These are phyloP conservation scores for Xerocomellus intermedius DNA, from an alignment of 768 basidiomycete genomes.

Conservation along the genomic window DNA sequence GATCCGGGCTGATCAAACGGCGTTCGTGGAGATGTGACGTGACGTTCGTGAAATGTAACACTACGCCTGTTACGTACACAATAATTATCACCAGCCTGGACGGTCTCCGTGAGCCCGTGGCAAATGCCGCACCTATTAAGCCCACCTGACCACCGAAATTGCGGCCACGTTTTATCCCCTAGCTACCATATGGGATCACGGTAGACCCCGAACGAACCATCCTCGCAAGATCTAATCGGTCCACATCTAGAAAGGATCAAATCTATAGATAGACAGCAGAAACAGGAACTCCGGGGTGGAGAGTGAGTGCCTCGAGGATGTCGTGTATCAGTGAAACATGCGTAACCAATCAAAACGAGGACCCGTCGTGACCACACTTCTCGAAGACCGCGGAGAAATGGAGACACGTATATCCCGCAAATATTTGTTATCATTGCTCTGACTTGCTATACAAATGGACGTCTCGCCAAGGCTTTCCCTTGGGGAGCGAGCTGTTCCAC, in stretches of 20 bases:
- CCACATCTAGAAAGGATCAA: constrained; percentile 1
- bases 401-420: constrained; percentile 7
- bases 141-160: constrained; percentile 15
- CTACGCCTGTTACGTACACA: constrained; percentile 21
- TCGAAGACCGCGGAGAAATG: constrained; percentile 24
- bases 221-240: constrained; percentile 19
- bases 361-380: constrained; percentile 3
- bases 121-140: constrained; percentile 8
- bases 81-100: constrained; percentile 18
- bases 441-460: constrained; percentile 24
- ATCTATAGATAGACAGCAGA: constrained; percentile 31
- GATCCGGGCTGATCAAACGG: constrained; percentile 27
- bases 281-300: constrained; percentile 27
- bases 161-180: constrained; percentile 12
- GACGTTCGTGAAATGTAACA: constrained; percentile 18
- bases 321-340: constrained; percentile 23
- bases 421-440: constrained; percentile 9
- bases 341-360: constrained; percentile 15
- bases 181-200: constrained; percentile 12
- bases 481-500: constrained; percentile 30
- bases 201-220: constrained; percentile 16
- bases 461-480: constrained; percentile 36
- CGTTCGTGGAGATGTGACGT: constrained; percentile 22
- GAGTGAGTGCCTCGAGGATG: constrained; percentile 19
- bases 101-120: constrained; percentile 15